Conservation (phyloP, 176 grass and related monocot species). For the Triticum urartu region DNA sequence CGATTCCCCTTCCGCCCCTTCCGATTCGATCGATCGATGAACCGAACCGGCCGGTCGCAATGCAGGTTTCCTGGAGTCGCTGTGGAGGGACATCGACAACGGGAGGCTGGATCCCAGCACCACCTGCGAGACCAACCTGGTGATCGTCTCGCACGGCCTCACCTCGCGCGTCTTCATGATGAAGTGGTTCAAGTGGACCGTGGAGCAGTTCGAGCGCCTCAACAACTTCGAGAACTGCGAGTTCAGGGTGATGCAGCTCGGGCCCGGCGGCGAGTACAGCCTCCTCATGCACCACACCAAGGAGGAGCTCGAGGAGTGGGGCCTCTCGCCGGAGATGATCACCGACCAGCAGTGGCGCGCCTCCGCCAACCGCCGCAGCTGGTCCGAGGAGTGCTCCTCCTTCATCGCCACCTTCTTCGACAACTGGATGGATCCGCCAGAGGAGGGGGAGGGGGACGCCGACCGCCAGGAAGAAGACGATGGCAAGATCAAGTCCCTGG, state of each 20-base stretch:
- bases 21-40: not conserved
- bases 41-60: not conserved
- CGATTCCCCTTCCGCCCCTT: not conserved
- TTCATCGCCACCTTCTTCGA: constrained; percentile 69
- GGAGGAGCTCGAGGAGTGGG: constrained; percentile 82
- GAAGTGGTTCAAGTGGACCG: constrained; percentile 99
- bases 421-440: constrained; percentile 11
- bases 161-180: constrained; percentile 90
- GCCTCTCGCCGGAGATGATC: constrained; percentile 87
- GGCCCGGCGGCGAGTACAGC: constrained; percentile 78
- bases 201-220: constrained; percentile 84
- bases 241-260: constrained; percentile 89
- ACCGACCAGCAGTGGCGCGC: constrained; percentile 91
- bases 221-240: constrained; percentile 94
- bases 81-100: constrained; percentile 98
- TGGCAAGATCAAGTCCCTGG: not conserved
- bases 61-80: constrained; percentile 85
- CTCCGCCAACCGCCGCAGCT: constrained; percentile 48
- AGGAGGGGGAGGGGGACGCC: not conserved
- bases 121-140: constrained; percentile 69
- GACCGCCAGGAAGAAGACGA: not conserved
- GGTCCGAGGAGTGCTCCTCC: constrained; percentile 65
- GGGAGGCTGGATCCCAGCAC: constrained; percentile 56
- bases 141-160: constrained; percentile 90
- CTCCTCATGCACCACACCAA: constrained; percentile 86